These are phyloP conservation scores for Nissolia schottii DNA, from an alignment of 306 rosid genomes.

Conservation along the genomic window DNA sequence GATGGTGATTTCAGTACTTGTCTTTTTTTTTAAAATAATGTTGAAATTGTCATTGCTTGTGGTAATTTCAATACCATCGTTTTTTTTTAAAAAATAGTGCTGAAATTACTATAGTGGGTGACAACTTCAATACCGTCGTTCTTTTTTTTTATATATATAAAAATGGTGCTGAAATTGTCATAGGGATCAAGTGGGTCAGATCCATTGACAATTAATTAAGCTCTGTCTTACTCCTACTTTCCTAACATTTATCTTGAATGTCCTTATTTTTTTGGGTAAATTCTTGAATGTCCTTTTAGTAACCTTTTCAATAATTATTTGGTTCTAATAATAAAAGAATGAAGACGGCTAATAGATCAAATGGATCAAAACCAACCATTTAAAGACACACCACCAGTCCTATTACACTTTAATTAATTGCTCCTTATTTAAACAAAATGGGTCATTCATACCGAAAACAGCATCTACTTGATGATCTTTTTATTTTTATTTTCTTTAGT, in stretches of 20 bases:
- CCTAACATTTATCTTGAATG: constrained; percentile 4
- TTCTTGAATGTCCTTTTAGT: constrained; percentile 2
- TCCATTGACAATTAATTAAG: not conserved
- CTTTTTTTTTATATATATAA: too few relatives aligned
- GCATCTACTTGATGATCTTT: not conserved
- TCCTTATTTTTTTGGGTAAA: too few relatives aligned
- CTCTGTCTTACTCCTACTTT: not conserved
- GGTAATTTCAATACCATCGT: too few relatives aligned
- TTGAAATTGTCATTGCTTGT: too few relatives aligned
- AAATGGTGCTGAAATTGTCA: too few relatives aligned
- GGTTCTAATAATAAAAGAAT: not conserved
- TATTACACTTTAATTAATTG: not conserved
- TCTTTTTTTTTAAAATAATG: too few relatives aligned
- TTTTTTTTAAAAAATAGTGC: too few relatives aligned
- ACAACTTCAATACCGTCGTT: too few relatives aligned
- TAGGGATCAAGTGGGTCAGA: too few relatives aligned
- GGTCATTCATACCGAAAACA: not conserved
- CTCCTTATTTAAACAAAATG: not conserved
- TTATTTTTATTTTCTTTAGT: not conserved
- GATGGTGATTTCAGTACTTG: too few relatives aligned
- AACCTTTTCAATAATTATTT: not conserved
- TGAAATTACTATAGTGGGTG: too few relatives aligned
- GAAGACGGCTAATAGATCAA: not conserved
- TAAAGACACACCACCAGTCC: not conserved
- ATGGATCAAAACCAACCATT: not conserved